A percentile compares a stretch with the other conserved stretches of the same genome.
Evolutionary conservation across 306 rosid species (phyloP).

Genomic region (Cicer cuneatum): DNA sequence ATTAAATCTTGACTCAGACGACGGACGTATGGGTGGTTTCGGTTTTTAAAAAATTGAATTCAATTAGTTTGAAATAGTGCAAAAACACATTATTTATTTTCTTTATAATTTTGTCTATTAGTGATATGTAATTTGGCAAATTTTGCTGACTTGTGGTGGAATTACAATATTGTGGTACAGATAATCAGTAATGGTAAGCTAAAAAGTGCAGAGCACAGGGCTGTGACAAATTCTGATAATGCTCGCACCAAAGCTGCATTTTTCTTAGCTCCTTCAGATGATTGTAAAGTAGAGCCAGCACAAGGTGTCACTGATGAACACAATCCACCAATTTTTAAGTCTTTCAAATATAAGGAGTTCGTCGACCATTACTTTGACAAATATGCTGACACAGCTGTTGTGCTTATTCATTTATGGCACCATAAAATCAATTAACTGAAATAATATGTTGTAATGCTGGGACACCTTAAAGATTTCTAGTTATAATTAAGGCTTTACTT

Average conservation of each 20-base stretch:
- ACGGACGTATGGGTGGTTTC: too few species aligned
- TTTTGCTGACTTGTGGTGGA: neutral
- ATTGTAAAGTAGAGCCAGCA: constrained; percentile 55
- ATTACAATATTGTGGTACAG: constrained; percentile 30
- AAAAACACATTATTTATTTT: too few species aligned
- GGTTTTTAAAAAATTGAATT: too few species aligned
- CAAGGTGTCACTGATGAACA: constrained; percentile 47
- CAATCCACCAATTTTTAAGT: constrained; percentile 49
- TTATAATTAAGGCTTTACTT: neutral
- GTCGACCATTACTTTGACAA: neutral
- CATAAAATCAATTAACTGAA: neutral
- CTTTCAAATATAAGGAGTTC: constrained; percentile 42
- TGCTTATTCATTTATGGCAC: constrained; percentile 27
- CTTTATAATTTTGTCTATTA: neutral
- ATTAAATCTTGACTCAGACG: too few species aligned
- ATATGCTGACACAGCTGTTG: constrained; percentile 17
- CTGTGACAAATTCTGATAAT: constrained; percentile 55
- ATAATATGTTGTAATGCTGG: neutral
- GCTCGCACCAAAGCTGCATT: constrained; percentile 47
- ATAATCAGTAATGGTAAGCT: constrained; percentile 62
- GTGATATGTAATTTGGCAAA: neutral
- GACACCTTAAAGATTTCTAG: neutral
- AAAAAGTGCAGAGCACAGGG: constrained; percentile 58
- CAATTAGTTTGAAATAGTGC: too few species aligned
- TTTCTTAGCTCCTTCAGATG: constrained; percentile 51